phyloP scores from a whole-genome alignment of 495 filamentous ascomycete genomes.

The Tuber indicum region DNA sequence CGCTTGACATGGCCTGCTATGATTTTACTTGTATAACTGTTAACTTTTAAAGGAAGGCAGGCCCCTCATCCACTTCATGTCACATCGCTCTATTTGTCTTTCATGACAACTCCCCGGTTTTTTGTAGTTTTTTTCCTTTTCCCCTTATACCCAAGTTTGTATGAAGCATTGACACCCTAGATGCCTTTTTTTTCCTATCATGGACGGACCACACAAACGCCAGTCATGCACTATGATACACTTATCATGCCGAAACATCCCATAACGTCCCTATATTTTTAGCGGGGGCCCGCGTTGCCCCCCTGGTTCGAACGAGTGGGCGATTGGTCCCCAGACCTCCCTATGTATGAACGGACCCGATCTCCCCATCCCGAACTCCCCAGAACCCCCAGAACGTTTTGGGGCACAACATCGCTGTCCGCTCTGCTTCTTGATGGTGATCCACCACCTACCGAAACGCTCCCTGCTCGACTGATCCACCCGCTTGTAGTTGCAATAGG shows the following conservation, averaged over 20 bases:
- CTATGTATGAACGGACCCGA: constrained; percentile 38
- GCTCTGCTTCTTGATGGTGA: constrained; percentile 9
- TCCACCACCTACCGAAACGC: constrained; percentile 5
- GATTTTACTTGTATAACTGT: background rate
- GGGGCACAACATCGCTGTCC: constrained; percentile 29
- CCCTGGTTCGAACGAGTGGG: constrained; percentile 16
- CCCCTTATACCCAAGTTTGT: background rate
- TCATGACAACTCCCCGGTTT: background rate
- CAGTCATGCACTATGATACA: constrained; percentile 12
- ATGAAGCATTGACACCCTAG: background rate
- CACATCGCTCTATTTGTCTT: background rate
- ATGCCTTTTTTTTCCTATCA: background rate
- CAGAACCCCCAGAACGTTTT: constrained; percentile 33
- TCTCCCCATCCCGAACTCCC: constrained; percentile 36
- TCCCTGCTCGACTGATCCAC: constrained; percentile 10
- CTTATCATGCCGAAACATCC: background rate
- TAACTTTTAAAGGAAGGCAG: background rate
- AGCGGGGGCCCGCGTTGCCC: constrained; percentile 13
- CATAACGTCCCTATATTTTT: background rate
- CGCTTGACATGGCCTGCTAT: background rate
- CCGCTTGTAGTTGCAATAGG: constrained; percentile 7
- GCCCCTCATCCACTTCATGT: background rate
- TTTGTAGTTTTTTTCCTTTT: background rate
- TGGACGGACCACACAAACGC: constrained; percentile 9
- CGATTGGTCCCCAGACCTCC: constrained; percentile 22